Conservation (phyloP, 306 rosid genomes). For the cucumber (Cucumis sativus) region DNA sequence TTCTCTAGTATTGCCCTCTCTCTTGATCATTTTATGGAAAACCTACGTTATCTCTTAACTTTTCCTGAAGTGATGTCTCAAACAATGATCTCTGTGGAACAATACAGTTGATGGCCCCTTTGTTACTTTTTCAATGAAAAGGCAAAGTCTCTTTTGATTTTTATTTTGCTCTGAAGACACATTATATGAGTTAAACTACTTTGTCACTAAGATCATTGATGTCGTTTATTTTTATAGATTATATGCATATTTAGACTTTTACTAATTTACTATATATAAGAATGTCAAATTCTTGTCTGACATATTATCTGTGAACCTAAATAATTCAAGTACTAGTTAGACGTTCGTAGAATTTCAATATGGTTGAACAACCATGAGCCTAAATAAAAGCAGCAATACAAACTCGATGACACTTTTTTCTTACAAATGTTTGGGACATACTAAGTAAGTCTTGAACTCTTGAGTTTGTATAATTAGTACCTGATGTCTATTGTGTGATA, state of each 20-base stretch:
- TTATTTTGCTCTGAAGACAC: not conserved
- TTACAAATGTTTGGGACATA: no score
- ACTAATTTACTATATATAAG: not conserved
- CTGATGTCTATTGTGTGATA: no score
- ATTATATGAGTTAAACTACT: not conserved
- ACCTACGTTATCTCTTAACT: not conserved
- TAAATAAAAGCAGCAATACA: no score
- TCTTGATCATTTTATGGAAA: not conserved
- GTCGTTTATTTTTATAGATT: not conserved
- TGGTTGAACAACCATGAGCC: no score
- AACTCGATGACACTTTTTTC: no score
- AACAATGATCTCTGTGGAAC: slow-evolving; percentile 86
- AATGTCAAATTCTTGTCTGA: not conserved
- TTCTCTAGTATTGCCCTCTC: not conserved
- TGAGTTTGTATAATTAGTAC: no score
- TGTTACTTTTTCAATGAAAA: slow-evolving; percentile 57
- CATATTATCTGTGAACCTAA: no score
- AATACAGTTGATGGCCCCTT: slow-evolving; percentile 89
- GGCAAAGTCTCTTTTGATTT: slow-evolving; percentile 27
- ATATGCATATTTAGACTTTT: not conserved
- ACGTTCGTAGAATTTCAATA: no score
- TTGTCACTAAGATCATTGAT: not conserved
- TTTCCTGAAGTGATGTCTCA: slow-evolving; percentile 68
- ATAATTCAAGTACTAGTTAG: no score
- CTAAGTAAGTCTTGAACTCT: no score